phyloP scores from a whole-genome alignment of 768 basidiomycete genomes.

The Amanita pallidorosea region DNA sequence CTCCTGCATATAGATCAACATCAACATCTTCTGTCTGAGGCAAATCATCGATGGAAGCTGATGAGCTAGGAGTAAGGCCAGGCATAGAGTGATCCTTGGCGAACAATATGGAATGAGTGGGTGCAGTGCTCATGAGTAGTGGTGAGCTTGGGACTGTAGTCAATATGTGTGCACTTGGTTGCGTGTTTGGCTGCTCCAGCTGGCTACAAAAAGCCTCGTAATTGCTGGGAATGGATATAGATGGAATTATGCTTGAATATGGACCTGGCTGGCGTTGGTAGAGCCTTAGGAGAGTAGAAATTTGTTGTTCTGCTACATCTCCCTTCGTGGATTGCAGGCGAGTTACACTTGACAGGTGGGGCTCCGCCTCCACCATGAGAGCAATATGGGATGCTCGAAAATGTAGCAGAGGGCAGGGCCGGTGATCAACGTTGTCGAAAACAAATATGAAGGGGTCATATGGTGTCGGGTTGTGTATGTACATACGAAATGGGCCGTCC shows the following conservation, averaged over 20 bases:
- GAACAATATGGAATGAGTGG: background rate
- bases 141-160: conserved; percentile 4
- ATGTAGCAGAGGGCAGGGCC: conserved; percentile 4
- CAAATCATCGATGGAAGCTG: conserved; percentile 2
- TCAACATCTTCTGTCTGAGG: conserved; percentile 3
- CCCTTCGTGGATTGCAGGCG: background rate
- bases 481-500: conserved; percentile 2
- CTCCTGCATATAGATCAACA: background rate
- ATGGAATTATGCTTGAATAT: background rate
- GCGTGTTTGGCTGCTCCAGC: background rate
- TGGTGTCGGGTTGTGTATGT: conserved; percentile 7
- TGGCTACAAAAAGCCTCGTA: conserved; percentile 1
- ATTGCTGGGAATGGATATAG: background rate
- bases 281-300: conserved; percentile 4
- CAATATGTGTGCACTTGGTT: conserved; percentile 4
- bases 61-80: conserved; percentile 3
- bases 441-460: conserved; percentile 3
- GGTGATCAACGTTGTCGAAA: conserved; percentile 6
- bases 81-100: background rate
- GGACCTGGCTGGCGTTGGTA: conserved; percentile 3
- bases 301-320: conserved; percentile 3
- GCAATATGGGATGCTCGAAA: conserved; percentile 6
- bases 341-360: conserved; percentile 4
- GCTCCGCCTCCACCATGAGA: conserved; percentile 7
- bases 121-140: background rate